Evolutionary conservation across 768 basidiomycete species (phyloP), one percentile per base, ranked within the genome.

Genomic region (Lactarius psammicola): DNA sequence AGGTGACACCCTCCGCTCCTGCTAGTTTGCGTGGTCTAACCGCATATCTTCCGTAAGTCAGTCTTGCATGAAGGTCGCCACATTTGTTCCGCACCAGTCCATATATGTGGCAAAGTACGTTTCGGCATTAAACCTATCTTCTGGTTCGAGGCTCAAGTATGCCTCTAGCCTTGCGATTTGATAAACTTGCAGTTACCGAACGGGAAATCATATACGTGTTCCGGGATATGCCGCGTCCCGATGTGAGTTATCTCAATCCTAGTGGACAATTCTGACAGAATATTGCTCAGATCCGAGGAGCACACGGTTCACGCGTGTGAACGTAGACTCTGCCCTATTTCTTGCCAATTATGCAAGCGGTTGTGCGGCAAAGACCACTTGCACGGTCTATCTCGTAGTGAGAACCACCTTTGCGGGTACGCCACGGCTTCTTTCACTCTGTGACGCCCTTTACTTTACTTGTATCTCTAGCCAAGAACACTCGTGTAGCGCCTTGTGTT

Each of bases 381-480:
- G 55, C 86, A 87, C 64, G 84, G 80, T 3, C 73, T 85, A 1
- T 71, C 77, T 20, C 62, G 68, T 3, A 70, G 64, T 10, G 76
- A 78, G 0, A 67, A 79, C 40, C 86, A 87, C 76, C 79, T 87
- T 44, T 87, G 86, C 77, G 85, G 85, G 86, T 85, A 33, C 13
- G 64, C 34, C 33, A n/a, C 73, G 73, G 8, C 28, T 28, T 23
- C 4, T 9, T 17, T 33, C 18, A 31, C 34, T 55, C 3, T 23
- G 17, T 9, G 4, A 28, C 3, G 36, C n/a, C n/a, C n/a, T n/a
- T n/a, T n/a, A n/a, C 3, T 10, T 65, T 26, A 44, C 15, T 23
- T 33, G 0, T 5, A 15, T 20, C 4, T 23, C 28, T 33, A 87
- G 86, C 1, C 80, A 87, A 77, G 76, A 78, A n/a, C 86, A 87